These are phyloP conservation scores for Cucurbitaria berberidis DNA, from an alignment of 2,329 filamentous ascomycete genomes.

Conservation along the genomic window DNA sequence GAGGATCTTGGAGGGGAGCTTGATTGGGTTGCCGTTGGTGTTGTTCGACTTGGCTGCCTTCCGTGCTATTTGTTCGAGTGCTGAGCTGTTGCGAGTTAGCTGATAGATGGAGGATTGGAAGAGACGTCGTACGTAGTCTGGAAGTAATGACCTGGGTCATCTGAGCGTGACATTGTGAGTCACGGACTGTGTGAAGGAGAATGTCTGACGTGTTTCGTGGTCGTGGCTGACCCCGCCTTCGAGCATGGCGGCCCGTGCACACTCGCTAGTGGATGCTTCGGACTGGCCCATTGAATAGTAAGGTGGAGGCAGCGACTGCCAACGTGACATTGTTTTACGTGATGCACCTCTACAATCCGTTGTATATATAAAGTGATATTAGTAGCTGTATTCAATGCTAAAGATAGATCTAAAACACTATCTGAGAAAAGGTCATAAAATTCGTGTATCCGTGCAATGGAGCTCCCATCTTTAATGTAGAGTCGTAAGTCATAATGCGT, in stretches of 20 bases:
- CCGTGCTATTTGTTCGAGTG: constrained; percentile 60
- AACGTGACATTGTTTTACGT: too few species aligned
- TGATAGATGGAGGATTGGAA: constrained; percentile 7
- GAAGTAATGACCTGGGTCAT: constrained; percentile 84
- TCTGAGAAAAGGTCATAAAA: constrained; percentile 12
- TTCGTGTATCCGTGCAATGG: constrained; percentile 18
- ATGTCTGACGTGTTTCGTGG: neutral
- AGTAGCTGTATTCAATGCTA: neutral
- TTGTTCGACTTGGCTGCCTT: constrained; percentile 80
- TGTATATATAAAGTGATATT: too few species aligned
- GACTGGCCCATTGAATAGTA: too few species aligned
- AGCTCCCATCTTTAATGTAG: constrained; percentile 15
- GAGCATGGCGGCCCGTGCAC: too few species aligned
- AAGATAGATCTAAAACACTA: neutral
- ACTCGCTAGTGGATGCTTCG: too few species aligned
- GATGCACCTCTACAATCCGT: too few species aligned
- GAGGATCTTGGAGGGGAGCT: constrained; percentile 84
- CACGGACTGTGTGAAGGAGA: neutral
- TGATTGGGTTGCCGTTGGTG: constrained; percentile 80
- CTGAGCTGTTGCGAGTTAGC: constrained; percentile 50
- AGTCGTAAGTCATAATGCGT: constrained; percentile 44
- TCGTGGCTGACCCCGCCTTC: too few species aligned
- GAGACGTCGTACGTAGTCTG: constrained; percentile 77
- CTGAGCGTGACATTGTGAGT: constrained; percentile 43
- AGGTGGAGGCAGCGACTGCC: too few species aligned